Evolutionary conservation across 768 basidiomycete genomes (phyloP), one percentile per base, ranked within the genome.

Genomic region (Cyclocybe aegerita): DNA sequence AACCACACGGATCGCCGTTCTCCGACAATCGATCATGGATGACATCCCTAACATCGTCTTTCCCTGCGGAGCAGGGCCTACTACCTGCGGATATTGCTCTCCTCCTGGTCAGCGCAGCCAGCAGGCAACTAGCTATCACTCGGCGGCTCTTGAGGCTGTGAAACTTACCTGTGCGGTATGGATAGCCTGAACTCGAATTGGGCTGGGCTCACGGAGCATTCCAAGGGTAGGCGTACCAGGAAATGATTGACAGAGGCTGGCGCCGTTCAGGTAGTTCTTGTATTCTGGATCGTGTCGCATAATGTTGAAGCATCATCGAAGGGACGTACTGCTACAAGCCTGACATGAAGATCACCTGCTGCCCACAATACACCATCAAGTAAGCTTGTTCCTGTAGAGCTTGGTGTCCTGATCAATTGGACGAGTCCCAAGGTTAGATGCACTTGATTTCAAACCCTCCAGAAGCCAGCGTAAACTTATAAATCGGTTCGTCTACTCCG

Each of bases 351-450:
- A 65, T 69, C 4, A 87, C 93, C 8, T 98, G 96, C 64, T 98
- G 96, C 64, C 92, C 95, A 0, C 90, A 93, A 57, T 96, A 97
- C 64, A 93, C 96, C 3, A 98, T 98, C 65, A 90, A 82, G 93
- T 89, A 58, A 48, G 54, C 43, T 29, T 41, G 17, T 37, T 29
- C 53, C 39, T 54, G 15, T 31, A 31, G 17, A 3, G 16, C 53
- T 16, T 48, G 35, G 50, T 46, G 46, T 29, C 50, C 35, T 32
- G 17, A 16, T 17, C n/a, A 48, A 32, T 32, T 50, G 46, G 46
- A 43, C 33, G 12, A 9, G n/a, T 11, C 39, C 44, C 10, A 46
- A 91, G 88, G 63, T 75, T 90, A 45, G 89, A 88, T 63, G 83
- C 81, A 2, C 61, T 73, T 1, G 67, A 65, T 33, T 93, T 92